Evolutionary conservation across 140 eudicot species (phyloP).

Genomic region (Ambrosia hybrid): DNA sequence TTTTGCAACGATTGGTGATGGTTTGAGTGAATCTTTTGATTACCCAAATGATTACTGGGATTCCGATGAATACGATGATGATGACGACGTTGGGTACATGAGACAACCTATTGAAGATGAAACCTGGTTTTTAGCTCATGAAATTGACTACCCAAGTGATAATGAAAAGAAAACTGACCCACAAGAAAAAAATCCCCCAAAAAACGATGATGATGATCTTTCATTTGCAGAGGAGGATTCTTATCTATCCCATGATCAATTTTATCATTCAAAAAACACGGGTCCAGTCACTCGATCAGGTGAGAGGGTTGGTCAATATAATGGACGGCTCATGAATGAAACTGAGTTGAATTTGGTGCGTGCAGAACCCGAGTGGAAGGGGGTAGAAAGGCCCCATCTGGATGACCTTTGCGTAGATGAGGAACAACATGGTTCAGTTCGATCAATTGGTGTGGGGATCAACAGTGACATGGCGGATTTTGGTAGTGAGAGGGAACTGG

Average conservation of each 20-base stretch:
- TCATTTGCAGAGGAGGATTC: conserved; percentile 94
- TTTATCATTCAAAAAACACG: conserved; percentile 55
- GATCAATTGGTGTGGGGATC: conserved; percentile 99
- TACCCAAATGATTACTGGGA: conserved; percentile 97
- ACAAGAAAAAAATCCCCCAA: conserved; percentile 62
- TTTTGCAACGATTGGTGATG: conserved; percentile 96
- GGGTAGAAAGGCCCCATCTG: conserved; percentile 34
- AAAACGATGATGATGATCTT: conserved; percentile 84
- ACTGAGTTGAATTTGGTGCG: too few species aligned
- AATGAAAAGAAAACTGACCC: conserved; percentile 78
- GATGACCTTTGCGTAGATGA: conserved; percentile 78
- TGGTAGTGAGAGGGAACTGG: conserved; percentile 84
- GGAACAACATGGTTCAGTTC: conserved; percentile 86
- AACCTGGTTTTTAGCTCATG: conserved; percentile 98
- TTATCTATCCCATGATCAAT: conserved; percentile 71
- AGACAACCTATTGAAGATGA: conserved; percentile 99
- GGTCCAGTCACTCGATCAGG: conserved; percentile 48
- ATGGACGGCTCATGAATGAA: conserved; percentile 44
- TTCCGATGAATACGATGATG: conserved; percentile 99
- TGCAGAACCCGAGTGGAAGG: conserved; percentile 52
- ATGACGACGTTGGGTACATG: conserved; percentile 96
- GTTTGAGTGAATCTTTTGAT: conserved; percentile 86
- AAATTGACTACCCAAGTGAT: conserved; percentile 97
- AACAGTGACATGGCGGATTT: conserved; percentile 89
- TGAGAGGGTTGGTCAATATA: conserved; percentile 63